These are phyloP conservation scores for Kluyveromyces sp. DNA, from an alignment of 1,139 yeast species.

Conservation along the genomic window DNA sequence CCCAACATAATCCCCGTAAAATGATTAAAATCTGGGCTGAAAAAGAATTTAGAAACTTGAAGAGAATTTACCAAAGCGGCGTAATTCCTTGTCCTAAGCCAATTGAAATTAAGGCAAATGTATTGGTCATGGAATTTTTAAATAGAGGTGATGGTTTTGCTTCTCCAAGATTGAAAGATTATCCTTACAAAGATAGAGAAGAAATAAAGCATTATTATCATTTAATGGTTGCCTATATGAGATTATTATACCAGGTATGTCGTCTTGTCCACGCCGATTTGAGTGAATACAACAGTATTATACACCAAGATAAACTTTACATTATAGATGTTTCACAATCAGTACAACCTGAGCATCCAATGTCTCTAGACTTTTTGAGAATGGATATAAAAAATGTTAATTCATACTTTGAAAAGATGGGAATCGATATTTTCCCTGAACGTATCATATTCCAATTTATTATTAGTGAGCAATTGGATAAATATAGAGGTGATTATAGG, in stretches of 20 bases:
- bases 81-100: slow-evolving; percentile 88
- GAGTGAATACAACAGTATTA: slow-evolving; percentile 87
- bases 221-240: slow-evolving; percentile 75
- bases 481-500: slow-evolving; percentile 35
- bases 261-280: slow-evolving; percentile 93
- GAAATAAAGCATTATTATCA: slow-evolving; percentile 64
- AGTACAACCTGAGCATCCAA: slow-evolving; percentile 97
- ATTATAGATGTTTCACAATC: slow-evolving; percentile 96
- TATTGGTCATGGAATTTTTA: slow-evolving; percentile 88
- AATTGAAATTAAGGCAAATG: slow-evolving; percentile 78
- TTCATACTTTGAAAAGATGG: slow-evolving; percentile 69
- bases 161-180: slow-evolving; percentile 81
- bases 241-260: slow-evolving; percentile 81
- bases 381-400: slow-evolving; percentile 97
- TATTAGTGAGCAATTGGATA: slow-evolving; percentile 35
- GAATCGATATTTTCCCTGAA: slow-evolving; percentile 74
- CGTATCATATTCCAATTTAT: slow-evolving; percentile 72
- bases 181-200: slow-evolving; percentile 56
- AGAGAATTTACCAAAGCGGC: slow-evolving; percentile 67
- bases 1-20: slow-evolving; percentile 89
- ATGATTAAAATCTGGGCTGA: slow-evolving; percentile 99
- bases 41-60: slow-evolving; percentile 88
- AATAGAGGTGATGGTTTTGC: slow-evolving; percentile 58
- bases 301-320: slow-evolving; percentile 71
- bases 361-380: slow-evolving; percentile 86